Percentiles rank a stretch among this genome's conserved stretches.
phyloP scores from a whole-genome alignment of 106 monocot species.

The Allium fistulosum region DNA sequence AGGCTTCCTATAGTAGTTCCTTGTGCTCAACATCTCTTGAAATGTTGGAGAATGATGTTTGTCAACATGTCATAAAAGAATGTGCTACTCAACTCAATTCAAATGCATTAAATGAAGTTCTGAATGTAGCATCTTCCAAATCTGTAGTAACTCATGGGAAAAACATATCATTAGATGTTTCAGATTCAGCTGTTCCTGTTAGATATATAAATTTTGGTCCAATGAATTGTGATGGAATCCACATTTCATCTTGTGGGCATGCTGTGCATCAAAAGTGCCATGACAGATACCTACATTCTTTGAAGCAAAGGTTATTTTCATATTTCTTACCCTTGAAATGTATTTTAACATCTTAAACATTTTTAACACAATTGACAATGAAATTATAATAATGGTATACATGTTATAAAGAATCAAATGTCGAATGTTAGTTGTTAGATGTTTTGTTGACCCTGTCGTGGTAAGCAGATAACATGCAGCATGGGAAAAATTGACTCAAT shows the following conservation, averaged over 20 bases:
- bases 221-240: slow-evolving; percentile 77
- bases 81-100: slow-evolving; percentile 4
- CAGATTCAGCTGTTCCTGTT: neutral
- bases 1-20: slow-evolving; percentile 8
- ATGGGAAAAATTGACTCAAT: no score
- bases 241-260: slow-evolving; percentile 95
- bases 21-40: slow-evolving; percentile 18
- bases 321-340: neutral
- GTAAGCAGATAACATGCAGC: no score
- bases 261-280: slow-evolving; percentile 90
- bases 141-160: slow-evolving; percentile 8
- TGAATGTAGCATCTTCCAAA: slow-evolving; percentile 4
- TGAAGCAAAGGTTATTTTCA: slow-evolving; percentile 67
- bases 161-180: neutral
- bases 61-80: slow-evolving; percentile 33
- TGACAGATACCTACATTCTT: slow-evolving; percentile 71
- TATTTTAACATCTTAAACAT: neutral
- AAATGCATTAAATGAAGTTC: slow-evolving; percentile 7
- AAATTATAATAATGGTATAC: no score
- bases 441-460: no score
- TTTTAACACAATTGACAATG: no score
- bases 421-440: no score
- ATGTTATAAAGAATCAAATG: no score
- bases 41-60: slow-evolving; percentile 54
- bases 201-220: slow-evolving; percentile 33